A percentile compares a stretch with the other conserved stretches of the same genome.
phyloP scores from a whole-genome alignment of 1,139 yeast species.

The Ogataea hybrid region DNA sequence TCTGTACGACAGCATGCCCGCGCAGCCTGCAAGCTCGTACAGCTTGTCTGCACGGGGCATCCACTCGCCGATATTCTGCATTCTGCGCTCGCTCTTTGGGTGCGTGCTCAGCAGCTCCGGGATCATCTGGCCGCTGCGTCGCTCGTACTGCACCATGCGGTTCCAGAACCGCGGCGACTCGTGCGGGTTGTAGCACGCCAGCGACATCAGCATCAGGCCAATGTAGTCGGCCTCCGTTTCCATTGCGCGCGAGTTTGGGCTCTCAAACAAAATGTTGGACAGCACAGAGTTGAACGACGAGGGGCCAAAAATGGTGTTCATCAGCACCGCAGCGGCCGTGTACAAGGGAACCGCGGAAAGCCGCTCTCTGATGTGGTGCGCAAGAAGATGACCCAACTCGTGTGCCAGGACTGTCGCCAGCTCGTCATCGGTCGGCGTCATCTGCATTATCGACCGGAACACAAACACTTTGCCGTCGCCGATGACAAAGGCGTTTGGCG shows the following conservation, averaged over 20 bases:
- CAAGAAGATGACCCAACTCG: slow-evolving; percentile 91
- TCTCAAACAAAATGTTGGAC: slow-evolving; percentile 57
- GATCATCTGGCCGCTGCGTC: slow-evolving; percentile 34
- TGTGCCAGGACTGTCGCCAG: slow-evolving; percentile 91
- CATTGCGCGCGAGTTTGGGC: slow-evolving; percentile 90
- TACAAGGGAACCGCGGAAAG: slow-evolving; percentile 64
- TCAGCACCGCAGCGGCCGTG: slow-evolving; percentile 45
- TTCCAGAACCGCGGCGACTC: slow-evolving; percentile 79
- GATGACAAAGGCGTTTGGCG: slow-evolving; percentile 94
- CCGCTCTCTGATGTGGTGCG: slow-evolving; percentile 87
- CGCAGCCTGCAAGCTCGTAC: slow-evolving; percentile 38
- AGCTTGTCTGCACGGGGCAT: slow-evolving; percentile 61
- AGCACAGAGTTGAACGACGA: slow-evolving; percentile 53
- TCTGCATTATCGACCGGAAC: slow-evolving; percentile 72
- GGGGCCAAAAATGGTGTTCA: slow-evolving; percentile 53
- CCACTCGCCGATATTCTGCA: slow-evolving; percentile 68
- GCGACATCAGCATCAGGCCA: slow-evolving; percentile 87
- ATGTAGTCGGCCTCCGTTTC: slow-evolving; percentile 96
- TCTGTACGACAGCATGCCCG: slow-evolving; percentile 4
- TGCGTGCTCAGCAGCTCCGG: slow-evolving; percentile 82
- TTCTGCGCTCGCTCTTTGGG: slow-evolving; percentile 78
- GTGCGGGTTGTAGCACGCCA: slow-evolving; percentile 78
- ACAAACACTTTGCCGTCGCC: slow-evolving; percentile 97
- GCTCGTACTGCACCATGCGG: slow-evolving; percentile 70
- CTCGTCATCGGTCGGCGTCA: slow-evolving; percentile 83